phyloP scores from a whole-genome alignment of 2,329 filamentous ascomycete species.

The Trematosphaeria pertusa region DNA sequence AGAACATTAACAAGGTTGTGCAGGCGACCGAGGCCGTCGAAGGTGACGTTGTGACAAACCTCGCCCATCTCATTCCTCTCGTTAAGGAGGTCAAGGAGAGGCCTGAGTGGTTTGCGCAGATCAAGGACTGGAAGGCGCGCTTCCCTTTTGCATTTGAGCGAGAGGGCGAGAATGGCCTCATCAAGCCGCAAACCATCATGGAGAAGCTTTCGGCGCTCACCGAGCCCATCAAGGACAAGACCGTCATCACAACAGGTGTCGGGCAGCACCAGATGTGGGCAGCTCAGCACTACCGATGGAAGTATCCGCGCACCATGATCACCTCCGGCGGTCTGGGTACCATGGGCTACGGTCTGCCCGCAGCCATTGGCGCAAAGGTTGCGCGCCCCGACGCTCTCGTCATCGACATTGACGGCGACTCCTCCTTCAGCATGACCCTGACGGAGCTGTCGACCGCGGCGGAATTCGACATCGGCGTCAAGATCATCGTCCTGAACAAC shows the following conservation, averaged over 20 bases:
- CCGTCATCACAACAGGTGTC: conserved; percentile 90
- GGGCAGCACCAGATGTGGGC: conserved; percentile 99
- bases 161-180: conserved; percentile 75
- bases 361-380: conserved; percentile 95
- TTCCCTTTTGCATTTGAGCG: conserved; percentile 90
- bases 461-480: conserved; percentile 96
- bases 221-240: conserved; percentile 78
- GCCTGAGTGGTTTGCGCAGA: conserved; percentile 87
- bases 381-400: conserved; percentile 81
- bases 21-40: conserved; percentile 95
- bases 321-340: conserved; percentile 94
- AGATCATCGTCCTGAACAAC: conserved; percentile 94
- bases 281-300: conserved; percentile 96
- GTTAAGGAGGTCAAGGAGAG: conserved; percentile 71
- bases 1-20: conserved; percentile 99
- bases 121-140: conserved; percentile 86
- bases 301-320: conserved; percentile 89
- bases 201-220: conserved; percentile 88
- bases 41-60: conserved; percentile 85
- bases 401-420: conserved; percentile 95
- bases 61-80: conserved; percentile 75
- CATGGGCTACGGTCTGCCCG: conserved; percentile 95
- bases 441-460: conserved; percentile 92
- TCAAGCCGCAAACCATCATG: conserved; percentile 94
- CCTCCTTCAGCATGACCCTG: conserved; percentile 98